Evolutionary conservation across 1,284 basidiomycete species (phyloP), one percentile per base, ranked within the genome.

Genomic region (Melanopsichium pennsylvanicum): DNA sequence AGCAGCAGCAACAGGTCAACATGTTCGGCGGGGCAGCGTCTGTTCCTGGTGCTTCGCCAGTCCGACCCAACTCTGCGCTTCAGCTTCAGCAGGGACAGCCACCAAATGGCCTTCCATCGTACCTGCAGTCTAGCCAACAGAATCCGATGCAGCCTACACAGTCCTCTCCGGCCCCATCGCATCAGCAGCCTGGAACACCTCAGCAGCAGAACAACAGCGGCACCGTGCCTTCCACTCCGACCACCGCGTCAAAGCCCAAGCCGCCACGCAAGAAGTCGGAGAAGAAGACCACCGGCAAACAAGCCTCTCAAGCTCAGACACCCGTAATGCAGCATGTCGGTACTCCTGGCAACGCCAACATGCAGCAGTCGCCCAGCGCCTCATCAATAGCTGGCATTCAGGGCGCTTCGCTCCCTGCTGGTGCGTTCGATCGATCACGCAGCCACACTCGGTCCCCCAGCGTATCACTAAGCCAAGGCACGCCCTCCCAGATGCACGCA

Each of bases 371-470:
- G 13, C 64, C 64, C 2, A 54, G 64, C 18, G 63, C 56, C 9
- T 69, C 66, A 5, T 57, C 58, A 39, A 59, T 63, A 43, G 48
- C 64, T 27, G 58, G 58, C 34, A 62, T 68, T 16, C 64, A 61
- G 27, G 60, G 55, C 29, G 60, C 66, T 2, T 51, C 56, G n/a
- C 38, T 70, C 11, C 60, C 60, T 1, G 34, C 36, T 8, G 55
- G 56, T 15, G 67, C 61, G 0, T 70, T 70, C 11, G 72, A 74
- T 32, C 59, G 72, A 22, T 68, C 62, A 10, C 55, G 72, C 11
- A 74, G 71, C 42, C 71, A 74, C 18, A 74, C 71, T 12, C 52
- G 68, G 1, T 72, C 69, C 19, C 72, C 72, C 1, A 71, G 62
- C 37, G 42, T 73, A 9, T 62, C 59, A 9, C n/a, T 58, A 4